Conservation (phyloP, 192 early-diverging fungal genomes). For the Backusella australiensis region DNA sequence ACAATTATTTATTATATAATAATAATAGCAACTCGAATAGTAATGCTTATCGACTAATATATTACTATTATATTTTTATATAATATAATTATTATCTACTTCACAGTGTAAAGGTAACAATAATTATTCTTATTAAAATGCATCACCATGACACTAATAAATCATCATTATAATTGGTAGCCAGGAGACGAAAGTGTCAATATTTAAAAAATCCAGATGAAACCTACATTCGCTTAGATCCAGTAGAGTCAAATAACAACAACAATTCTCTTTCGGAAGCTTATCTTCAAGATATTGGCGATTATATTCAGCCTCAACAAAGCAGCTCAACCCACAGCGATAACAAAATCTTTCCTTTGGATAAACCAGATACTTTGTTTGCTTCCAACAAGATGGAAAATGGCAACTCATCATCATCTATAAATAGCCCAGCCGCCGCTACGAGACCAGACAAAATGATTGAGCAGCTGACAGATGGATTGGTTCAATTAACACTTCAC, state of each 20-base stretch:
- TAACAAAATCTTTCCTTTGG: neutral
- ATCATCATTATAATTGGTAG: constrained; percentile 8
- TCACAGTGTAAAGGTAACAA: constrained; percentile 25
- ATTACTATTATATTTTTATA: too few species aligned
- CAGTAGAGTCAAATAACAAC: constrained; percentile 2
- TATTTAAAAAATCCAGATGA: constrained; percentile 35
- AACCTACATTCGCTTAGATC: constrained; percentile 29
- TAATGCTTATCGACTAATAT: constrained; percentile 12
- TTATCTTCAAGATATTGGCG: neutral
- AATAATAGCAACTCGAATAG: constrained; percentile 14
- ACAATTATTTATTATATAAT: neutral
- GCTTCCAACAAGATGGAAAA: neutral
- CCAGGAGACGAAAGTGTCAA: constrained; percentile 36
- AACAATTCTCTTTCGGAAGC: constrained; percentile 6
- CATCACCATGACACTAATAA: neutral
- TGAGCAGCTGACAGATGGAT: constrained; percentile 25
- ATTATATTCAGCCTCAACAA: constrained; percentile 1
- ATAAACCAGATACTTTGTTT: constrained; percentile 15
- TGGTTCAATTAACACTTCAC: constrained; percentile 21
- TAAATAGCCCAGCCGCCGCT: neutral
- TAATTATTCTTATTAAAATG: neutral
- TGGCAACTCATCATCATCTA: neutral
- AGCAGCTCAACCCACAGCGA: neutral
- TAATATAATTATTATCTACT: too few species aligned
- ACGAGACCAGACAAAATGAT: constrained; percentile 27